Conservation (phyloP, 257 asterid species). For the Echites panduratus region DNA sequence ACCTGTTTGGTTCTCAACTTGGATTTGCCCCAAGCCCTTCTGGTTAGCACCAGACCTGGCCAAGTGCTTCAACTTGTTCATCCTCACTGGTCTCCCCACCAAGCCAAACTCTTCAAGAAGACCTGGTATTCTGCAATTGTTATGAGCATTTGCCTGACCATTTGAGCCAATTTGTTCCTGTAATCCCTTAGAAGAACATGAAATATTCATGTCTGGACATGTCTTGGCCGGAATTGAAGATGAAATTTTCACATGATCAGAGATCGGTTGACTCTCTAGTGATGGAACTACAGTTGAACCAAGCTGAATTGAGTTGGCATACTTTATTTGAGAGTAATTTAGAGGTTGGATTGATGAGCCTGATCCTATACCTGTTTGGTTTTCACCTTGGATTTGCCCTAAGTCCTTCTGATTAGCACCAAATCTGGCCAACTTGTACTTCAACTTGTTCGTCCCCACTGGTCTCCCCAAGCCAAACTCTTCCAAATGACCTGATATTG, state of each 20-base stretch:
- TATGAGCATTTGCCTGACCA: not conserved
- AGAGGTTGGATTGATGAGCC: not conserved
- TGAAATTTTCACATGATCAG: too few relatives aligned
- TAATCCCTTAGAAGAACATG: not conserved
- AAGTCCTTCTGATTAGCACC: not conserved
- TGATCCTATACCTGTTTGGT: not conserved
- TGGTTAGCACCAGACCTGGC: conserved; percentile 1
- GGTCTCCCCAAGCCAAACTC: too few relatives aligned
- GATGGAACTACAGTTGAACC: too few relatives aligned
- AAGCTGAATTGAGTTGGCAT: too few relatives aligned
- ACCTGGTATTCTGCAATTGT: conserved; percentile 6
- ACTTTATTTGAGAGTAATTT: not conserved
- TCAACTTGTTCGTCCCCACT: conserved; percentile 4
- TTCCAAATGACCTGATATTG: not conserved
- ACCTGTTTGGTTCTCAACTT: conserved; percentile 1
- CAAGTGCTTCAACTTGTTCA: conserved; percentile 14
- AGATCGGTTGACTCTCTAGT: too few relatives aligned
- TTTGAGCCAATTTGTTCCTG: not conserved
- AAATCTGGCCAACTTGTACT: conserved; percentile 10
- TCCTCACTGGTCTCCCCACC: conserved; percentile 10
- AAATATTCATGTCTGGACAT: not conserved
- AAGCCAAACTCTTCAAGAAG: not conserved
- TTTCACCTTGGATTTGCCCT: conserved; percentile 6
- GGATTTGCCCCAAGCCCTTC: not conserved
- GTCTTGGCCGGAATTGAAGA: too few relatives aligned